These are phyloP conservation scores for Biancaea sappan DNA, from an alignment of 306 rosid genomes.

Conservation along the genomic window DNA sequence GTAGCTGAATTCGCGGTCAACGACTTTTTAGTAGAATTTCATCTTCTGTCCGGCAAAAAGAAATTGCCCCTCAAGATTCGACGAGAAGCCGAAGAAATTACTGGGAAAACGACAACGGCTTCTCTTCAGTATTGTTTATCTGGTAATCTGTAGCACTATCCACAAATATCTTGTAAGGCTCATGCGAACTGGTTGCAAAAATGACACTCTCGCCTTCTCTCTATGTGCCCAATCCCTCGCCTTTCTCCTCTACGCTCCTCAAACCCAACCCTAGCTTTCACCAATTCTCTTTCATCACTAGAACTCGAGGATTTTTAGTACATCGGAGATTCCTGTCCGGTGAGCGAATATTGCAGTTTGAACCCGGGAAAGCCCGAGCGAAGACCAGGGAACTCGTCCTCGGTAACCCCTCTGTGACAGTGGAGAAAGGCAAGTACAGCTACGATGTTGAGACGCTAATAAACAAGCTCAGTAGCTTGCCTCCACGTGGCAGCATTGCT, in stretches of 20 bases:
- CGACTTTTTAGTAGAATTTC: not conserved
- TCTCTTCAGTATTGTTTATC: not conserved
- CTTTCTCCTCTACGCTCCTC: slow-evolving; percentile 44
- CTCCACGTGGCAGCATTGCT: slow-evolving; percentile 98
- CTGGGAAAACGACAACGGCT: not conserved
- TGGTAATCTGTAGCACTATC: not conserved
- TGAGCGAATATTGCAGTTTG: slow-evolving; percentile 2
- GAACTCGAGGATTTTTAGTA: slow-evolving; percentile 22
- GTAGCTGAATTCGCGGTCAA: not conserved
- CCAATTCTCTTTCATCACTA: slow-evolving; percentile 40
- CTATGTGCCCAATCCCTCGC: slow-evolving; percentile 49
- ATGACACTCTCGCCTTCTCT: slow-evolving; percentile 64
- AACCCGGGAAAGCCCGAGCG: slow-evolving; percentile 44
- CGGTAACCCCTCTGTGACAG: slow-evolving; percentile 73
- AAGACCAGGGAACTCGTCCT: slow-evolving; percentile 67
- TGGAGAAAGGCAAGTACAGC: slow-evolving; percentile 90
- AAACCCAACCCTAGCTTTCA: slow-evolving; percentile 35
- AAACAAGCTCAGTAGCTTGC: slow-evolving; percentile 80
- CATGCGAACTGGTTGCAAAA: slow-evolving; percentile 41
- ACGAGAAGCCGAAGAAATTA: not conserved
- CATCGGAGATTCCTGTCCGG: slow-evolving; percentile 31
- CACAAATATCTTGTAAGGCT: slow-evolving; percentile 2
- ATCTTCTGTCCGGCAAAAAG: not conserved
- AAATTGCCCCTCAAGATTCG: slow-evolving; percentile 1
- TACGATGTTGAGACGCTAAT: slow-evolving; percentile 93